Conservation (phyloP, 2,329 filamentous ascomycete species). For the Colletotrichum sp. region DNA sequence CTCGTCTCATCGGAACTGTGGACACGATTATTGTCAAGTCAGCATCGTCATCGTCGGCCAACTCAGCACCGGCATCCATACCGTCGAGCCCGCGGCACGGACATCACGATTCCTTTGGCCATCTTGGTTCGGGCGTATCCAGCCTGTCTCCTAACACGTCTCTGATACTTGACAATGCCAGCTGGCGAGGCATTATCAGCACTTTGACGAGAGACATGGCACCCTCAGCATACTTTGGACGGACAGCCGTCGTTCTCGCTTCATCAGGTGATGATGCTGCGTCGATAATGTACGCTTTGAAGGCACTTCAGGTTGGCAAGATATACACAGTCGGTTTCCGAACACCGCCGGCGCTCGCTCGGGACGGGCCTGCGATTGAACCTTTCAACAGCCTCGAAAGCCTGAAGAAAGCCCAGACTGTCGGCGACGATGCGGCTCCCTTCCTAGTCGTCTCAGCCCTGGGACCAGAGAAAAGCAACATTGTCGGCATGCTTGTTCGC, state of each 20-base stretch:
- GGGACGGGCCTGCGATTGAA: constrained; percentile 71
- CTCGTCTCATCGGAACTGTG: constrained; percentile 78
- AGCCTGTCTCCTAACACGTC: constrained; percentile 51
- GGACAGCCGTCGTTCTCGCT: constrained; percentile 78
- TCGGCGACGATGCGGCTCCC: constrained; percentile 61
- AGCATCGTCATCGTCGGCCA: constrained; percentile 44
- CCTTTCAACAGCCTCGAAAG: constrained; percentile 79
- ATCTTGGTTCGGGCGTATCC: constrained; percentile 20
- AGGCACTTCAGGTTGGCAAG: constrained; percentile 75
- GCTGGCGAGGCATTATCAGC: constrained; percentile 84
- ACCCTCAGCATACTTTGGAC: constrained; percentile 78
- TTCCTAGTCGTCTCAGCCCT: constrained; percentile 84
- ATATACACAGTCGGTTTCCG: constrained; percentile 87
- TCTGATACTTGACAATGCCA: constrained; percentile 81
- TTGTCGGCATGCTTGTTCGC: constrained; percentile 79
- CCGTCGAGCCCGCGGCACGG: constrained; percentile 53
- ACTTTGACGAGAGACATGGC: constrained; percentile 83
- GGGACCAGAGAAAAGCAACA: constrained; percentile 76
- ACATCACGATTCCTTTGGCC: constrained; percentile 27
- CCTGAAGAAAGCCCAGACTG: constrained; percentile 56
- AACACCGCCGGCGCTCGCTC: constrained; percentile 64
- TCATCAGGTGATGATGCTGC: constrained; percentile 77
- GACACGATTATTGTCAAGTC: constrained; percentile 78
- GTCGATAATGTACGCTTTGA: constrained; percentile 79
- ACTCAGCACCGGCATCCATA: constrained; percentile 51